Percentiles rank a stretch among this genome's conserved stretches.
Conservation (phyloP, 495 filamentous ascomycete species). For the Achaetomiella virescens region DNA sequence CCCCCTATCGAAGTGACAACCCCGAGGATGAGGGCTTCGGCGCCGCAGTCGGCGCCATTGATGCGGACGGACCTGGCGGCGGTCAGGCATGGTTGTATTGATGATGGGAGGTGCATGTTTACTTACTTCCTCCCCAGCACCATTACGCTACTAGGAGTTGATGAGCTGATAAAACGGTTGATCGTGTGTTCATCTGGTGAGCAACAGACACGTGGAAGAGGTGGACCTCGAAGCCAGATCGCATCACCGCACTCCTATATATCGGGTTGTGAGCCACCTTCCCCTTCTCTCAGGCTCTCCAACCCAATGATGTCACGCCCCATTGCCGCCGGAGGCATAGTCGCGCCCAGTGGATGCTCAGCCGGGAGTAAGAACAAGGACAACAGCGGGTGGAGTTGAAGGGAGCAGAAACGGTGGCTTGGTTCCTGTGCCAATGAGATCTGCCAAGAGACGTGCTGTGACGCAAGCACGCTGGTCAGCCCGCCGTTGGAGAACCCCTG, state of each 20-base stretch:
- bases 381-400: not conserved
- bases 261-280: not conserved
- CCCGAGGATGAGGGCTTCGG: constrained; percentile 32
- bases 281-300: not conserved
- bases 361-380: not conserved
- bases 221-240: not conserved
- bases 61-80: constrained; percentile 25
- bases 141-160: constrained; percentile 1
- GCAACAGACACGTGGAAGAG: not conserved
- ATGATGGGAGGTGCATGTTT: not conserved
- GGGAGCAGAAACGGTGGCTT: not conserved
- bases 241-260: not conserved
- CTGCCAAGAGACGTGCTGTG: constrained; percentile 1
- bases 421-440: not conserved
- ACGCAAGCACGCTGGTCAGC: constrained; percentile 1
- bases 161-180: not conserved
- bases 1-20: constrained; percentile 57
- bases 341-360: not conserved
- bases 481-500: not conserved
- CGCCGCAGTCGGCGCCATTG: constrained; percentile 32
- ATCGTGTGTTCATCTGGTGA: not conserved
- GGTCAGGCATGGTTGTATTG: not conserved
- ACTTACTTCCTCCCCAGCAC: constrained; percentile 14
- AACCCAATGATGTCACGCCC: constrained; percentile 3
- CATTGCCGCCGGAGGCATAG: not conserved